A percentile compares a stretch with the other conserved stretches of the same genome.
Conservation (phyloP, 495 filamentous ascomycete genomes). For the Talaromyces proteolyticus region DNA sequence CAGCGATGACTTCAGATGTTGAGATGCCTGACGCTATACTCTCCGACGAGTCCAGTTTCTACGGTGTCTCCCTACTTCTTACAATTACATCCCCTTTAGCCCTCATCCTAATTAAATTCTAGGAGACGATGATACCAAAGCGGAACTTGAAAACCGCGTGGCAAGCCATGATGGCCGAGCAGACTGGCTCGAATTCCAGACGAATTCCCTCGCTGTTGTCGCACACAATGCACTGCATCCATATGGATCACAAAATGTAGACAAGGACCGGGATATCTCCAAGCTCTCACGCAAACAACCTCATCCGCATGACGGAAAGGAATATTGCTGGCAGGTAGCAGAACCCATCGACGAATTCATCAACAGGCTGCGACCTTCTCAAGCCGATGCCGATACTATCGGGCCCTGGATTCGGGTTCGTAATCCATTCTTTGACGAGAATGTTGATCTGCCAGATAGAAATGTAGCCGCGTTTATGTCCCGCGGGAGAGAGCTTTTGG, state of each 20-base stretch:
- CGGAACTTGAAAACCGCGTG: conserved; percentile 25
- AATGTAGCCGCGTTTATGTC: conserved; percentile 36
- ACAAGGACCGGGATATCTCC: neutral
- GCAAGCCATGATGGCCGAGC: conserved; percentile 34
- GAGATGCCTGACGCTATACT: conserved; percentile 18
- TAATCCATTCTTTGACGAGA: conserved; percentile 39
- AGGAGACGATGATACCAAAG: conserved; percentile 49
- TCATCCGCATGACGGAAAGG: neutral
- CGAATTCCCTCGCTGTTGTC: conserved; percentile 23
- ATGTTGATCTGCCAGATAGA: conserved; percentile 17
- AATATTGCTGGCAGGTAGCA: conserved; percentile 1
- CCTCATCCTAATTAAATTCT: neutral
- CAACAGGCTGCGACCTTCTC: conserved; percentile 57
- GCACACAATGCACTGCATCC: conserved; percentile 6
- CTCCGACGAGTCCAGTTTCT: conserved; percentile 71
- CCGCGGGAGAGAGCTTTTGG: conserved; percentile 35
- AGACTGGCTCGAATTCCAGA: conserved; percentile 38
- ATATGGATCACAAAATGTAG: neutral
- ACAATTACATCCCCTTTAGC: neutral
- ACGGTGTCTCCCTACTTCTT: conserved; percentile 37
- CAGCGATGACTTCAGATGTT: neutral
- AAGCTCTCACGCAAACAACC: neutral
- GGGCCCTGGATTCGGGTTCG: conserved; percentile 64
- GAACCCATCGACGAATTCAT: conserved; percentile 62
- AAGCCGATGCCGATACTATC: conserved; percentile 26